Base-by-base conservation (phyloP, 495 filamentous ascomycete genomes). In the Daldinia decipiens region DNA sequence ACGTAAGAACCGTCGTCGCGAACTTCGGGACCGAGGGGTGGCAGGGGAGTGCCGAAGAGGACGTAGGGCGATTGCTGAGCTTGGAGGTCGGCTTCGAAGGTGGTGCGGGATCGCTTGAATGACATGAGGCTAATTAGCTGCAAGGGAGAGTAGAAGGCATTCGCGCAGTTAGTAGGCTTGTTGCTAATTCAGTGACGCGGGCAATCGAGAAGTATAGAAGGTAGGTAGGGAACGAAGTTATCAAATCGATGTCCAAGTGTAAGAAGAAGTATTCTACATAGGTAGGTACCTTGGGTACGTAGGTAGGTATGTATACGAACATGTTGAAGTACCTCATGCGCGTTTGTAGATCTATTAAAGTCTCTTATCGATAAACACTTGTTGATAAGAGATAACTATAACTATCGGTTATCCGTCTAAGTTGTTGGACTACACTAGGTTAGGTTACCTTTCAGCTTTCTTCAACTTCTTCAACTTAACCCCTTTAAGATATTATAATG, bases 1-100 rank as follows among this genome's bases (percentile, higher is more conserved):
- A 96, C 88, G 80, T 94, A 98, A 39, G 93, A 95, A 62, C 94
- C 95, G 82, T 98, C 94, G 81, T 98, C 95, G 60, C 94, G 90
- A 59, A 85, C 84, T 11, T 91, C 87, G 53, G 89, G 84, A 73
- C 97, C 93, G 32, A 91, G 83, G 2, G 93, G 87, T 1, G 95
- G 94, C 17, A 98, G 87, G 9, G 94, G 88, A 8, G 93, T 97
- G 63, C 95, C 96, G 77, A 92, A 97, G 67, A 92, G 76, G 63
- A 91, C 91, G 77, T 89, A 97, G 1, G 93, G 91, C 4, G 93
- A 90, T 79, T 93, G 87, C 53, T 90, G 88, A 38, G 86, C 82
- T 77, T 89, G 87, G 27, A 89, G 82, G 70, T 95, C 92, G 70
- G 91, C 86, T 81, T 97, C 94, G 79, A 90, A 94, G 71, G 88